phyloP scores from a whole-genome alignment of 495 filamentous ascomycete genomes.

The Neurospora tetrasperma region DNA sequence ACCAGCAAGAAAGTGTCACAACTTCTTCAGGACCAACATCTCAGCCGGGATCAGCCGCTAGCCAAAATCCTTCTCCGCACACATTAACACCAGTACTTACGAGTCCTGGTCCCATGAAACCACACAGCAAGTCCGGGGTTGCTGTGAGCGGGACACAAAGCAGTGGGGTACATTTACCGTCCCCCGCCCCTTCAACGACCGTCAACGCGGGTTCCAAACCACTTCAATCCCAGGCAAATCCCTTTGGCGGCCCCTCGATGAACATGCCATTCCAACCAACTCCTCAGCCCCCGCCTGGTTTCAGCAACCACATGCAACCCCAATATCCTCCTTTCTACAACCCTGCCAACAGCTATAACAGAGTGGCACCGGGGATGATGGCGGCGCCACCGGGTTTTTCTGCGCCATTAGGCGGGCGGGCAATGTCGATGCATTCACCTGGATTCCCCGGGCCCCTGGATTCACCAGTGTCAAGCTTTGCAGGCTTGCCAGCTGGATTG shows the following conservation, averaged over 20 bases:
- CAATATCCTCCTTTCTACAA: conserved; percentile 13
- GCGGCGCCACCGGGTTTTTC: conserved; percentile 47
- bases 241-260: conserved; percentile 26
- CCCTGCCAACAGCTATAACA: conserved; percentile 29
- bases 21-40: conserved; percentile 52
- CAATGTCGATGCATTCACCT: conserved; percentile 53
- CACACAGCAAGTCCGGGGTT: conserved; percentile 30
- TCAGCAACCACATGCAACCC: conserved; percentile 23
- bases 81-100: conserved; percentile 46
- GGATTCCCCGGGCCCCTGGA: conserved; percentile 43
- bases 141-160: conserved; percentile 5
- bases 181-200: conserved; percentile 17
- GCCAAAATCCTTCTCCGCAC: conserved; percentile 57
- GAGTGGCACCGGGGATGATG: conserved; percentile 37
- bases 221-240: conserved; percentile 30
- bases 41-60: conserved; percentile 38
- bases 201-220: conserved; percentile 22
- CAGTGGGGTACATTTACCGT: conserved; percentile 6
- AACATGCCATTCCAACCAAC: conserved; percentile 27
- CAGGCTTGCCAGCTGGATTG: conserved; percentile 22
- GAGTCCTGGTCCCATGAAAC: conserved; percentile 43
- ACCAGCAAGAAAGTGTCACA: conserved; percentile 67
- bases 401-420: conserved; percentile 50
- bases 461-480: conserved; percentile 26
- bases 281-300: conserved; percentile 27